Evolutionary conservation across 2,329 filamentous ascomycete species (phyloP), one percentile per base, ranked within the genome.

Genomic region (Calonectria pseudoreteaudii): DNA sequence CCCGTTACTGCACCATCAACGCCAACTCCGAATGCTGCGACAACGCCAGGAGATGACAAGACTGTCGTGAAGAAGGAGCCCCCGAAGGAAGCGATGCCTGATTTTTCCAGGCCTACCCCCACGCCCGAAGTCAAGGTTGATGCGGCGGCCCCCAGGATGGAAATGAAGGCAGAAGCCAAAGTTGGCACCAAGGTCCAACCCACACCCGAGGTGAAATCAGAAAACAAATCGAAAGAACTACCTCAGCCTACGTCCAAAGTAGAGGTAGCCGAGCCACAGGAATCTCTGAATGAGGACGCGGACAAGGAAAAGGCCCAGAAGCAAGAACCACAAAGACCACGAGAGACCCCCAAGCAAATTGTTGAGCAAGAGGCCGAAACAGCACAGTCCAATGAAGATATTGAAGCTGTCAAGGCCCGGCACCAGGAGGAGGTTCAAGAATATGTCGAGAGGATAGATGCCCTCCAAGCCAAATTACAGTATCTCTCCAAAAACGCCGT

Each of bases 381-480:
- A 8, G 23, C 66, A 11, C 74, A 70, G 31, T 66, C 53, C 20
- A 73, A 65, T 38, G 74, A 78, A 26, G 80, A 81, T 18, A 26
- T 81, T 26, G 80, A 80, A 18, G 77, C 79, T n/a, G 68, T 77
- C 41, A 82, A 79, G 53, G 62, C 72, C 9, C 76, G 73, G 75
- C 91, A 94, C 77, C 93, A 96, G 72, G 94, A 97, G 79, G 97
- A 98, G 82, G 90, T 95, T 50, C 92, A 97, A 80, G 90, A 90
- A 64, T 95, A 98, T 75, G 90, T 96, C 9, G 97, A 99, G 84
- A 92, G 94, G 44, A 97, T 98, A 70, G 97, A 99, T 86, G 94
- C 96, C 5, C 86, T 99, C 1, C 95, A 98, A 83, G 92, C 95
- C 9, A 98, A 99, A 82, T 86, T 99, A 34, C 93, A 96, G 77